Conservation (phyloP, 1,284 basidiomycete species). For the Ganoderma lingzhi region DNA sequence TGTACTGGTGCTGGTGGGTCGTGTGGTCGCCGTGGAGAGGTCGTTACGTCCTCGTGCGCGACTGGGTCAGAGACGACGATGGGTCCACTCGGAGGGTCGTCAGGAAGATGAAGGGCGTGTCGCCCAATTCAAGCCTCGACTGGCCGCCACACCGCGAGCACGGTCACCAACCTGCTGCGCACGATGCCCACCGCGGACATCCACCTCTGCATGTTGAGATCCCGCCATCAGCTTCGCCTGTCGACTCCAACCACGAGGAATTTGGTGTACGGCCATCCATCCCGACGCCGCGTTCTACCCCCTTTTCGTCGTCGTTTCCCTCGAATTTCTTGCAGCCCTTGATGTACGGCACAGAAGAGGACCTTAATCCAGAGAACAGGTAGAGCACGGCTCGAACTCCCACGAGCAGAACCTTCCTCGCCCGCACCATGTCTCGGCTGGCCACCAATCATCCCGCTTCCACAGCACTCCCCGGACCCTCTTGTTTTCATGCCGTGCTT, state of each 20-base stretch:
- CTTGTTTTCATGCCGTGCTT: background rate
- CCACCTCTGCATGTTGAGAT: background rate
- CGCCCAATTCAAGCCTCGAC: background rate
- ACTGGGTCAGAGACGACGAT: slow-evolving; percentile 60
- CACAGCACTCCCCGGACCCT: background rate
- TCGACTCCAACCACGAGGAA: background rate
- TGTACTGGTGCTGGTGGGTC: slow-evolving; percentile 68
- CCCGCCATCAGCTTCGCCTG: background rate
- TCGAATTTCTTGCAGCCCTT: background rate
- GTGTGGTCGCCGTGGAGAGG: slow-evolving; percentile 60
- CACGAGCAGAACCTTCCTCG: background rate
- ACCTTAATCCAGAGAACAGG: background rate
- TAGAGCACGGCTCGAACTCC: background rate
- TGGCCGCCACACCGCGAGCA: background rate
- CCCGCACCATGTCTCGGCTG: background rate
- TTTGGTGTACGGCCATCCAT: background rate
- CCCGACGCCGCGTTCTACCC: background rate
- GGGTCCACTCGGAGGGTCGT: slow-evolving; percentile 39
- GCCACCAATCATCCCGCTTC: background rate
- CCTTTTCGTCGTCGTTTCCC: background rate
- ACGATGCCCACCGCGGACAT: background rate
- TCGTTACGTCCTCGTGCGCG: slow-evolving; percentile 59
- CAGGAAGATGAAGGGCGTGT: slow-evolving; percentile 26
- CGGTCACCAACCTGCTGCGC: background rate
- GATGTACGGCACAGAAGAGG: background rate